Evolutionary conservation across 495 filamentous ascomycete species (phyloP), one percentile per base, ranked within the genome.

Genomic region (Talaromyces proteolyticus): DNA sequence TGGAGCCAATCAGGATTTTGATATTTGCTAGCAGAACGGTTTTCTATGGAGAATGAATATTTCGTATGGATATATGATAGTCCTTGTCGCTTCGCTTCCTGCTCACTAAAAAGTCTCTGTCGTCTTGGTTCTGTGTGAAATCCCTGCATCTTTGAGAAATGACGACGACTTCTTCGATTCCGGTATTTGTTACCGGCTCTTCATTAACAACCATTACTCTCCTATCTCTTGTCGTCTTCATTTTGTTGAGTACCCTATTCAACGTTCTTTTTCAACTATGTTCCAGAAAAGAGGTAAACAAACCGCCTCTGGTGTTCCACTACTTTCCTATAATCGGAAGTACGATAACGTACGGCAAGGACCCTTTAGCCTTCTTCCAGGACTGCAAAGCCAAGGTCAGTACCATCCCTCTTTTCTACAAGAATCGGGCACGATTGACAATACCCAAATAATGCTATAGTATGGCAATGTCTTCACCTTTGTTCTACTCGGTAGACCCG

Each of bases 211-310:
- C 8, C 1, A 14, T 34, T 34, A n/a, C n/a, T n/a, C 29, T 34
- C 14, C 8, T 34, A 10, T 34, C 29, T 2, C 24, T 42, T 2
- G 17, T 29, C 12, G 45, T 52, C 42, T 53, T 63, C 38, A 47
- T 61, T 47, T 51, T 61, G 20, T 49, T 62, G 42, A 45, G 43
- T 23, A 25, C 26, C 19, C 5, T 26, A 8, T 14, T 85, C 63
- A 91, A 91, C 58, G 82, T 91, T 44, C 52, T 88, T 48, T 64
- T 71, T 39, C 88, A 93, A 58, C 53, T 90, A 8, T 66, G 91
- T 25, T 82, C 86, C 69, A 84, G 78, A 63, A 86, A 85, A 51
- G 69, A 73, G 6, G 23, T 16, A 17, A 68, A 78, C 55, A 77
- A 81, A 47, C 81, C 81, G 14, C 81, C 81, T 1, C 50, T 85